Base-by-base conservation (phyloP, 345 rosid genomes). In the Ceriops decandra region DNA sequence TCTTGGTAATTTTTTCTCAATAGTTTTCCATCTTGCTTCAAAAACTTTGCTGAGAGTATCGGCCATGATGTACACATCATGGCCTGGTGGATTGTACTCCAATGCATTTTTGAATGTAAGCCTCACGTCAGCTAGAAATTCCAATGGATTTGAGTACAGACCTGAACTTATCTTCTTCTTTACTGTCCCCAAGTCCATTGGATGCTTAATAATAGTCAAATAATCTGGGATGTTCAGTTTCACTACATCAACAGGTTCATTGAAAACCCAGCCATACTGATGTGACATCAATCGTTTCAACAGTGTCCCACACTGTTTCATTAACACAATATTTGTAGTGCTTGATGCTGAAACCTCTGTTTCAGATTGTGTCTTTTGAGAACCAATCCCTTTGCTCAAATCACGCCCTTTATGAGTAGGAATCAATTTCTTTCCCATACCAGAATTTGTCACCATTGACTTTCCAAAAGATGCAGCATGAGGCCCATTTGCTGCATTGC, bases 171-270 rank as follows among this genome's bases (percentile, higher is more conserved):
- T 64, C 63, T 79, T 86, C 31, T 66, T 64, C 74, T 73, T 82
- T 38, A 86, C 77, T 1, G 90, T 79, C 28, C 86, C 86, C 24
- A 86, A 77, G 70, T 86, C 90, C 90, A 86, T 86, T 11, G 90
- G 88, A 33, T 63, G 63, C 79, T 84, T 77, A 63, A 86, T 80
- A 26, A 86, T 73, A 21, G 64, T 79, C 16, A 66, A 60, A 63
- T 86, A 86, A 73, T 86, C 90, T 24, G 74, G 67, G 57, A 79
- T 64, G 28, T 73, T 71, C 54, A 81, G 16, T 33, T 69, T 60
- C 56, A 53, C 82, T 4, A 70, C 80, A 35, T 86, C 90, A 9
- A 86, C 90, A 2, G 90, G 86, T 8, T 24, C 24, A 67, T 77
- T 86, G 67, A 86, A 84, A 1, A 84, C 77, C 85, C 86, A 84